Conservation (phyloP, 805 yeast species). For the Pichia thaimueangensis region DNA sequence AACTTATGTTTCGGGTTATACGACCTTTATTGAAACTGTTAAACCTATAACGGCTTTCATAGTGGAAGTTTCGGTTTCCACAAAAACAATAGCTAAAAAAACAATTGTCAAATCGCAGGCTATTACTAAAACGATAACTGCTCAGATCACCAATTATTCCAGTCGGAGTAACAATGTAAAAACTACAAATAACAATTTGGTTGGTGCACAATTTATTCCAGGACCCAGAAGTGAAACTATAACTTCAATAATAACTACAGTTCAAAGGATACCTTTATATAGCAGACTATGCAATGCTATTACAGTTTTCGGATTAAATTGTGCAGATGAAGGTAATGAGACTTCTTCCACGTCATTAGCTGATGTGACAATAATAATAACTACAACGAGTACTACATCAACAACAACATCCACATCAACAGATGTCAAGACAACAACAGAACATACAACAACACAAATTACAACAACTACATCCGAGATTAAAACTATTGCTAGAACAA, state of each 20-base stretch:
- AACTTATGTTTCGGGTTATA: not conserved
- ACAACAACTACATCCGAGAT: constrained; percentile 10
- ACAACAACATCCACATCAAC: not conserved
- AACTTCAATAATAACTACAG: not conserved
- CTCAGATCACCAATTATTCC: not conserved
- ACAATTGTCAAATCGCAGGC: constrained; percentile 15
- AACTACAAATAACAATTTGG: not conserved
- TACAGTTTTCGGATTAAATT: not conserved
- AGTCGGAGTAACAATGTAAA: not conserved
- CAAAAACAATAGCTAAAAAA: constrained; percentile 15
- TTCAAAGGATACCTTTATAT: not conserved
- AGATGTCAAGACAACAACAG: not conserved
- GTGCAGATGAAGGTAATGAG: not conserved
- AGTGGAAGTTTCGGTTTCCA: constrained; percentile 1
- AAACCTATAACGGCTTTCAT: not conserved
- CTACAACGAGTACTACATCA: constrained; percentile 10
- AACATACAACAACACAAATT: not conserved
- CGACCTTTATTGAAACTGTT: not conserved
- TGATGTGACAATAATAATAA: not conserved
- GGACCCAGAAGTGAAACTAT: not conserved
- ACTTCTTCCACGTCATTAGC: not conserved
- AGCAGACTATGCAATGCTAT: constrained; percentile 1
- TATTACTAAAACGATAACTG: constrained; percentile 15
- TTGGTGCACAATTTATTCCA: constrained; percentile 3
- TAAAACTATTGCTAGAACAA: constrained; percentile 8